Evolutionary conservation across 768 basidiomycete species (phyloP).

Genomic region (Boletus subcaerulescens): DNA sequence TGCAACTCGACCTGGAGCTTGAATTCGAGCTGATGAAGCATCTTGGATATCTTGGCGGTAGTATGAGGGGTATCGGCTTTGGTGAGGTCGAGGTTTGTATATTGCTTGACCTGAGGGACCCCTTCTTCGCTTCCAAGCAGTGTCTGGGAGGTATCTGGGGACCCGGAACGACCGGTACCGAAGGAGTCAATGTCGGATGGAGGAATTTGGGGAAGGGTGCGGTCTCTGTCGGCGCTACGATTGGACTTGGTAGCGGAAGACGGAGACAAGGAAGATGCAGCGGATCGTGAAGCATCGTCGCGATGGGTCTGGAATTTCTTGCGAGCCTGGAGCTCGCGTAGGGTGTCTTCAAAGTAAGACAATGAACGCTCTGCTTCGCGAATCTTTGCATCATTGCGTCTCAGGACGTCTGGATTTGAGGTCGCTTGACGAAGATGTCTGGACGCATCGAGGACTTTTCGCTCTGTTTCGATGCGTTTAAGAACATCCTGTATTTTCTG

Average conservation of each 20-base stretch:
- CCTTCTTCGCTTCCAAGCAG: constrained; percentile 39
- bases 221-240: constrained; percentile 30
- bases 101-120: constrained; percentile 56
- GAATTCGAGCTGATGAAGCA: constrained; percentile 99
- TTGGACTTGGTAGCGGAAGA: constrained; percentile 14
- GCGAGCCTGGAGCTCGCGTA: constrained; percentile 77
- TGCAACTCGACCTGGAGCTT: constrained; percentile 98
- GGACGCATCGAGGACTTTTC: constrained; percentile 86
- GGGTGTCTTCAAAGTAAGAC: constrained; percentile 83
- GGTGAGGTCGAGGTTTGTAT: constrained; percentile 88
- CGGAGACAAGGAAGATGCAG: constrained; percentile 35
- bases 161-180: constrained; percentile 34
- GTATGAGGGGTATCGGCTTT: constrained; percentile 97
- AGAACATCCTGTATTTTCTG: constrained; percentile 91
- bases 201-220: constrained; percentile 45
- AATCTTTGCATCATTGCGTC: constrained; percentile 80
- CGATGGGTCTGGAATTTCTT: constrained; percentile 62
- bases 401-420: constrained; percentile 80
- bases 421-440: constrained; percentile 79
- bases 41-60: constrained; percentile 92
- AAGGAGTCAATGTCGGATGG: constrained; percentile 46
- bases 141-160: constrained; percentile 39
- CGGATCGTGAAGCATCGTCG: constrained; percentile 53
- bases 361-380: constrained; percentile 81
- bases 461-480: constrained; percentile 88